Percentiles rank a stretch among this genome's conserved stretches.
These are phyloP conservation scores for Lojkania enalia DNA, from an alignment of 2,329 filamentous ascomycete genomes.

Conservation along the genomic window DNA sequence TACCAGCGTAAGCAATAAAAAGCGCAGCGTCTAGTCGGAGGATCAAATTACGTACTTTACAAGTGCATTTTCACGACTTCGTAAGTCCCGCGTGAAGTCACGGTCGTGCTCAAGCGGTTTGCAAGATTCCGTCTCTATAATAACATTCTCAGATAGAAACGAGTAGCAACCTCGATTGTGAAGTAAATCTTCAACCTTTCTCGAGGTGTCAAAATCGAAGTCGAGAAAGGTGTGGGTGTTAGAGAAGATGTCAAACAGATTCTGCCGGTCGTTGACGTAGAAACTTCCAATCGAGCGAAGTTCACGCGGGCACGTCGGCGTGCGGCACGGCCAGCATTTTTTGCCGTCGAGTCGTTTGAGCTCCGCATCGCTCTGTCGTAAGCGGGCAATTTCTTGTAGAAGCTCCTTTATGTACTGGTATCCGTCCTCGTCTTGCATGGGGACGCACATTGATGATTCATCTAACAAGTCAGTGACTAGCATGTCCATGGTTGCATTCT, in stretches of 20 bases:
- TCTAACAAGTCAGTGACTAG: slow-evolving; percentile 10
- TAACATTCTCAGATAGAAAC: slow-evolving; percentile 6
- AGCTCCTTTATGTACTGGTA: slow-evolving; percentile 7
- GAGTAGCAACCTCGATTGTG: slow-evolving; percentile 5
- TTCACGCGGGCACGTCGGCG: background rate
- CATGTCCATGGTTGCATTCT: slow-evolving; percentile 14
- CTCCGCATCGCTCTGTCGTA: background rate
- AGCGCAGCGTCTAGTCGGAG: too few relatives aligned
- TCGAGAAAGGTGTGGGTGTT: slow-evolving; percentile 8
- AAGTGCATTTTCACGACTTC: slow-evolving; percentile 9
- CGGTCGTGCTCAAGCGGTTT: slow-evolving; percentile 4
- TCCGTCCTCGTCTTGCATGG: background rate
- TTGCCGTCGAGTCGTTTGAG: slow-evolving; percentile 2
- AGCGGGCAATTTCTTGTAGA: slow-evolving; percentile 7
- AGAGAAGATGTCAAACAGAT: slow-evolving; percentile 11
- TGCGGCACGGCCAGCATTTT: slow-evolving; percentile 8
- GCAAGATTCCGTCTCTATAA: slow-evolving; percentile 5
- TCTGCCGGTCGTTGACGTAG: slow-evolving; percentile 14
- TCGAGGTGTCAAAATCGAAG: slow-evolving; percentile 10
- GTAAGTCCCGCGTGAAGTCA: slow-evolving; percentile 5
- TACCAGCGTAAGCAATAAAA: too few relatives aligned
- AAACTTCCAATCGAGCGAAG: slow-evolving; percentile 8
- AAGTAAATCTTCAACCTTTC: slow-evolving; percentile 6
- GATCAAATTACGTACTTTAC: slow-evolving; percentile 8
- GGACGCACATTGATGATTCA: background rate